These are phyloP conservation scores for Rubia peregrina DNA, from an alignment of 305 asterid genomes.

Conservation along the genomic window DNA sequence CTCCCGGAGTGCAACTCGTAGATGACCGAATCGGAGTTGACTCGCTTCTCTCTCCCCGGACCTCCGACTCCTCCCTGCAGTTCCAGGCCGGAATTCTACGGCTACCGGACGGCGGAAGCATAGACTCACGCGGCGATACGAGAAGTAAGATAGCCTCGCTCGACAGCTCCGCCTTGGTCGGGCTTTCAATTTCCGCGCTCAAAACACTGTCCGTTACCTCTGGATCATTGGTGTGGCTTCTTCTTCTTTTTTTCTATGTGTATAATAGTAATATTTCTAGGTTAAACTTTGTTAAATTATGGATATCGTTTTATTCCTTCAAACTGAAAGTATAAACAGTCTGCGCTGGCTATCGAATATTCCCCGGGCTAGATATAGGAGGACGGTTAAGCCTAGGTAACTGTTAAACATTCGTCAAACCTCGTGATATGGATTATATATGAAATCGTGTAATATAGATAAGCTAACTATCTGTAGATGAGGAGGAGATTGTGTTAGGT, in stretches of 20 bases:
- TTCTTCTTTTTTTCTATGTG: background rate
- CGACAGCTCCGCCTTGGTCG: conserved; percentile 61
- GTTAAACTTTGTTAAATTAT: background rate
- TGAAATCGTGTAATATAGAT: background rate
- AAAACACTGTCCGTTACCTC: conserved; percentile 72
- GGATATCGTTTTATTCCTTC: background rate
- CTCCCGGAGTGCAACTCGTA: conserved; percentile 24
- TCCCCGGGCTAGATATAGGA: background rate
- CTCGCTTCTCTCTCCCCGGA: conserved; percentile 21
- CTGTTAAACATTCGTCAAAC: background rate
- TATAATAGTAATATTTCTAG: background rate
- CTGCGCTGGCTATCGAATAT: background rate
- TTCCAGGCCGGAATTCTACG: conserved; percentile 63
- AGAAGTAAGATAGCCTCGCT: conserved; percentile 10
- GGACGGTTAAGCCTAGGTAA: background rate
- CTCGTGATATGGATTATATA: background rate
- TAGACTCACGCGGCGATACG: conserved; percentile 15
- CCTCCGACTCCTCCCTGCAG: conserved; percentile 27
- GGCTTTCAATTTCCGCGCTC: conserved; percentile 59
- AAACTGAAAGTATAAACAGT: background rate
- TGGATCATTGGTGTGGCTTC: conserved; percentile 57
- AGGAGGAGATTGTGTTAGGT: background rate
- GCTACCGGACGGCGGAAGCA: conserved; percentile 21
- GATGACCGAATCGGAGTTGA: conserved; percentile 14
- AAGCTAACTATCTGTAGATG: background rate